These are phyloP conservation scores for Penicillium malachiteum DNA, from an alignment of 495 filamentous ascomycete genomes.

Conservation along the genomic window DNA sequence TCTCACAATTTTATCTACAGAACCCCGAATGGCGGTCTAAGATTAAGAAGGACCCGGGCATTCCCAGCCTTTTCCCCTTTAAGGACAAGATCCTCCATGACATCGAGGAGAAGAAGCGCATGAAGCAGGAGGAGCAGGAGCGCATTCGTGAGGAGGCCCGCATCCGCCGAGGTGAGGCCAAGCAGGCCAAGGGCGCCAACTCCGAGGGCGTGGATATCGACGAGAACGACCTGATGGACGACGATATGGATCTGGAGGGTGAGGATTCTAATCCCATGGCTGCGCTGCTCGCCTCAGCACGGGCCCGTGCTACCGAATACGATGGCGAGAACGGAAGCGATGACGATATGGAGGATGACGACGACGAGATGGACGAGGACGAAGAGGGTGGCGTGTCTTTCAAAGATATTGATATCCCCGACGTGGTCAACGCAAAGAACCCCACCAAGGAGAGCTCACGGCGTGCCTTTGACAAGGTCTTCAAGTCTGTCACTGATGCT, in stretches of 20 bases:
- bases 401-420: conserved; percentile 22
- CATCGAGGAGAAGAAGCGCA: conserved; percentile 81
- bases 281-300: conserved; percentile 86
- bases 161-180: conserved; percentile 51
- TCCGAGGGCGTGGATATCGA: conserved; percentile 32
- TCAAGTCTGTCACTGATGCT: conserved; percentile 87
- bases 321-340: conserved; percentile 58
- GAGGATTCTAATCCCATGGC: conserved; percentile 84
- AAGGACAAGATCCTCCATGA: conserved; percentile 93
- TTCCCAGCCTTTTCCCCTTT: conserved; percentile 96
- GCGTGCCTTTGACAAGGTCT: conserved; percentile 89
- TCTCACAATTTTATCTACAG: conserved; percentile 29
- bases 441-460: conserved; percentile 68
- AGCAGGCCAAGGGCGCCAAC: conserved; percentile 28
- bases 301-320: conserved; percentile 80
- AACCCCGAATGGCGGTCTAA: conserved; percentile 93
- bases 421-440: conserved; percentile 30
- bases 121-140: conserved; percentile 76
- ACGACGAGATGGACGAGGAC: conserved; percentile 57
- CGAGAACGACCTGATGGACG: conserved; percentile 47
- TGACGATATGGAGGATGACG: conserved; percentile 53
- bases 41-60: conserved; percentile 94
- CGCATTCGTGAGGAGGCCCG: conserved; percentile 70
- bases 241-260: conserved; percentile 55
- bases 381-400: conserved; percentile 37